A percentile compares a stretch with the other conserved stretches of the same genome.
phyloP scores from a whole-genome alignment of 2,329 filamentous ascomycete genomes.

The Aspergillus luchuensis region DNA sequence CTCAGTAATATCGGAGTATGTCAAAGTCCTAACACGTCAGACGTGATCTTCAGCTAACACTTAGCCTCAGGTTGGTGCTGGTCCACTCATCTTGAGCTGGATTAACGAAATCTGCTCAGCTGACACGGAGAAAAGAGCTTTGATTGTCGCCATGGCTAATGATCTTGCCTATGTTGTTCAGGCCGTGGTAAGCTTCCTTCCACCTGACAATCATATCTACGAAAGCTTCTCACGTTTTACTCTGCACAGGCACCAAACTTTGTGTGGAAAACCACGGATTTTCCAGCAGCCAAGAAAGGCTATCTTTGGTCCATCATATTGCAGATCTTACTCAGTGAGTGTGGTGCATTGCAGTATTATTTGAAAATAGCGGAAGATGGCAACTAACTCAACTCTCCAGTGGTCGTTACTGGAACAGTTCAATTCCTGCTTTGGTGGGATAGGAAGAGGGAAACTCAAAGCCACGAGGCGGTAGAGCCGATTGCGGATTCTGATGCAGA shows the following conservation, averaged over 20 bases:
- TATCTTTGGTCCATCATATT: constrained; percentile 42
- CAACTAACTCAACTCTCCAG: no score
- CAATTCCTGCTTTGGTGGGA: no score
- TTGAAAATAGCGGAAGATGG: no score
- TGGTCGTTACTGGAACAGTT: no score
- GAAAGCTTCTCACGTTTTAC: no score
- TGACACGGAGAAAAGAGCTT: constrained; percentile 35
- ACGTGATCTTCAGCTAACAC: neutral
- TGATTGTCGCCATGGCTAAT: constrained; percentile 35
- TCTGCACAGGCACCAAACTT: constrained; percentile 38
- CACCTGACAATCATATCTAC: no score
- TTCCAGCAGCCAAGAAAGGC: constrained; percentile 41
- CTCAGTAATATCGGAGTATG: constrained; percentile 40
- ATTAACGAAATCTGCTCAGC: constrained; percentile 39
- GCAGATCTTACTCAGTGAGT: constrained; percentile 38
- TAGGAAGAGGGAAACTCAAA: no score
- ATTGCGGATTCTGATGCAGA: no score
- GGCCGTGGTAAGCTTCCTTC: constrained; percentile 27
- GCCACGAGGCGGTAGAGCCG: no score
- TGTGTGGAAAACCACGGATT: constrained; percentile 47
- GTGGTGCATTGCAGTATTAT: no score
- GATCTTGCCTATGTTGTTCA: constrained; percentile 39
- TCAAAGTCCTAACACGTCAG: neutral
- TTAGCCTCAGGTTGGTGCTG: constrained; percentile 32
- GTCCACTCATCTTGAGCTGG: constrained; percentile 43